These are phyloP conservation scores for Metschnikowia santaceciliae DNA, from an alignment of 805 yeast species.

Conservation along the genomic window DNA sequence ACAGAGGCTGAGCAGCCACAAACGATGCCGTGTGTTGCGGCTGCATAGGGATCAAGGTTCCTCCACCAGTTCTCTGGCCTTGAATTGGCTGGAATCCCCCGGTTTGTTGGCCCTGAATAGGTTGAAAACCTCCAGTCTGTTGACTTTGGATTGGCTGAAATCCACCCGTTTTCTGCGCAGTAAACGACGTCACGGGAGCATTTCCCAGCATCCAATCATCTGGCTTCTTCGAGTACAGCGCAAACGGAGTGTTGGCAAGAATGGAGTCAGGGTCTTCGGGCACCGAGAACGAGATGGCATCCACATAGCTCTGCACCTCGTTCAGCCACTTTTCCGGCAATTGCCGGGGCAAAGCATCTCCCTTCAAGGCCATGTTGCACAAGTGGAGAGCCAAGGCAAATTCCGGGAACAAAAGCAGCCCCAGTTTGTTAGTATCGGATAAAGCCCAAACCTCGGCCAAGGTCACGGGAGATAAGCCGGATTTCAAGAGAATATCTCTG, in stretches of 20 bases:
- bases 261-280: slow-evolving; percentile 51
- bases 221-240: slow-evolving; percentile 22
- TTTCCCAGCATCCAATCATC: slow-evolving; percentile 19
- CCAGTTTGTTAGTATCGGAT: slow-evolving; percentile 85
- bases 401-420: slow-evolving; percentile 85
- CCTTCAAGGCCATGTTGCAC: slow-evolving; percentile 72
- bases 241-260: slow-evolving; percentile 44
- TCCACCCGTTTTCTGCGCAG: slow-evolving; percentile 37
- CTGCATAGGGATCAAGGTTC: slow-evolving; percentile 44
- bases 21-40: slow-evolving; percentile 71
- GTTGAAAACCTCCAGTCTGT: slow-evolving; percentile 15
- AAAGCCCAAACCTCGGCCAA: slow-evolving; percentile 87
- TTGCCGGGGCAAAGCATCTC: slow-evolving; percentile 69
- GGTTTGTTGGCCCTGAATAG: slow-evolving; percentile 9
- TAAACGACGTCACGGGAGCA: slow-evolving; percentile 25
- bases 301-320: slow-evolving; percentile 87
- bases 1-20: slow-evolving; percentile 22
- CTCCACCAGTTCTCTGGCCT: slow-evolving; percentile 46
- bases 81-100: slow-evolving; percentile 2
- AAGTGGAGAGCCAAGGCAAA: slow-evolving; percentile 89
- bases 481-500: slow-evolving; percentile 71
- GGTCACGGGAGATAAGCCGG: slow-evolving; percentile 69
- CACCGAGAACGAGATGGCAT: slow-evolving; percentile 75
- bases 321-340: slow-evolving; percentile 71
- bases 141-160: slow-evolving; percentile 13